Evolutionary conservation across 495 filamentous ascomycete species (phyloP), one percentile per base, ranked within the genome.

Genomic region (Mytilinidion resinicola): DNA sequence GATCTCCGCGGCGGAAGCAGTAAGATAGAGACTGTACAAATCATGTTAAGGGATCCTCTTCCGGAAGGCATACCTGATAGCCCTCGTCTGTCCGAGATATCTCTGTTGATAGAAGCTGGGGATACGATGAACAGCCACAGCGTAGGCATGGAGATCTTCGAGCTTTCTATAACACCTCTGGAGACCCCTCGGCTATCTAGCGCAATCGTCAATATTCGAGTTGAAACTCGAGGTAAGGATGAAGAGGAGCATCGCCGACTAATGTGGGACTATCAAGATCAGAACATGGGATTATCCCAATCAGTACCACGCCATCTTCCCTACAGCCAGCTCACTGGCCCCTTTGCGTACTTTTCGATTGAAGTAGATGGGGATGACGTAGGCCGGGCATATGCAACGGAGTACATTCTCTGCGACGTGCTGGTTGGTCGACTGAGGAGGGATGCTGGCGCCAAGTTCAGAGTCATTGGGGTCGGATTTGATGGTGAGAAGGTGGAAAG

Each of bases 311-410:
- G 4, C 9, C 34, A 52, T 14, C 25, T 56, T 14, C 67, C 67
- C 0, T 67, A 62, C 51, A 69, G 67, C 39, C 34, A 44, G 11
- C 51, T 57, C 33, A 69, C 67, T 1, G 67, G 67, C 3, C 64
- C 61, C 1, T 67, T 67, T 47, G 50, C 64, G 7, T 44, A 65
- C 35, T 67, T 69, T 44, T 35, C 34, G 5, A 36, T 69, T 14
- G 14, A 35, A 3, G 33, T 69, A 12, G 46, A 62, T 53, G 64
- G 61, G 4, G 3, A 55, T 9, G 11, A 17, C 1, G 41, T 59
- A 6, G 67, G 63, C n/a, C 54, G 61, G 17, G 61, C 62, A 11
- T 67, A 69, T 51, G 61, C 61, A 0, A 38, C 57, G 48, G 67
- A 65, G 39, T 63, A 15, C 34, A 36, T 67, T 1, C 20, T 64